phyloP scores from a whole-genome alignment of 345 rosid genomes.

The Sonneratia caseolaris region DNA sequence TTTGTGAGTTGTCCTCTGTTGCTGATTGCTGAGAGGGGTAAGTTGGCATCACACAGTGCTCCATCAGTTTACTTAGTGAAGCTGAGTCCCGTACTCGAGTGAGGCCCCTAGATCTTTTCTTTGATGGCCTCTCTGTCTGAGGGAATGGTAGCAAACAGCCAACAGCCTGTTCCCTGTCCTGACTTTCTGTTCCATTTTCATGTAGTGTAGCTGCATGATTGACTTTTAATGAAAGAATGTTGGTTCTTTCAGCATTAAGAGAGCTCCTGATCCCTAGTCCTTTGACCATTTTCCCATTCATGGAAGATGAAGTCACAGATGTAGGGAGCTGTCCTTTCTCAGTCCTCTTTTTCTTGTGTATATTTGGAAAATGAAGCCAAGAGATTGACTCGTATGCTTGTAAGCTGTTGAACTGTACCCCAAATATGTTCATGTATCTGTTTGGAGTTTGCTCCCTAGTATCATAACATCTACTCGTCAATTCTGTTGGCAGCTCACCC shows the following conservation, averaged over 20 bases:
- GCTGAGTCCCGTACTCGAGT: constrained; percentile 31
- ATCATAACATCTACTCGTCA: background rate
- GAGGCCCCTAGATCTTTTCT: constrained; percentile 47
- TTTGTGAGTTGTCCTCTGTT: constrained; percentile 11
- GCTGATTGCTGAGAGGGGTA: constrained; percentile 14
- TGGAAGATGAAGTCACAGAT: constrained; percentile 24
- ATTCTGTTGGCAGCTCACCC: constrained; percentile 3
- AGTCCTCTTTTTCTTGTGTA: constrained; percentile 37
- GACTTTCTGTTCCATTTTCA: constrained; percentile 20
- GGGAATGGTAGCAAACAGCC: constrained; percentile 17
- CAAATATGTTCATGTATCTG: constrained; percentile 23
- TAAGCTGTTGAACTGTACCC: constrained; percentile 28
- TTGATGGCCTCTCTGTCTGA: constrained; percentile 29
- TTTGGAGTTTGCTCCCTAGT: constrained; percentile 24
- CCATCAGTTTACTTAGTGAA: constrained; percentile 28
- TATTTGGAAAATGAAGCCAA: constrained; percentile 22
- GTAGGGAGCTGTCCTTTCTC: constrained; percentile 24
- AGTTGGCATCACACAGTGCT: constrained; percentile 14
- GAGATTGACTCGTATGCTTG: constrained; percentile 21
- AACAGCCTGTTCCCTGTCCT: constrained; percentile 20
- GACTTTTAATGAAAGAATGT: constrained; percentile 14
- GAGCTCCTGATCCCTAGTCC: background rate
- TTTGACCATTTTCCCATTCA: constrained; percentile 12
- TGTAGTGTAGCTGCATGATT: constrained; percentile 11
- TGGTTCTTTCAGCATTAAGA: background rate